These are phyloP conservation scores for Plenodomus biglobosus DNA, from an alignment of 2,329 filamentous ascomycete species.

Conservation along the genomic window DNA sequence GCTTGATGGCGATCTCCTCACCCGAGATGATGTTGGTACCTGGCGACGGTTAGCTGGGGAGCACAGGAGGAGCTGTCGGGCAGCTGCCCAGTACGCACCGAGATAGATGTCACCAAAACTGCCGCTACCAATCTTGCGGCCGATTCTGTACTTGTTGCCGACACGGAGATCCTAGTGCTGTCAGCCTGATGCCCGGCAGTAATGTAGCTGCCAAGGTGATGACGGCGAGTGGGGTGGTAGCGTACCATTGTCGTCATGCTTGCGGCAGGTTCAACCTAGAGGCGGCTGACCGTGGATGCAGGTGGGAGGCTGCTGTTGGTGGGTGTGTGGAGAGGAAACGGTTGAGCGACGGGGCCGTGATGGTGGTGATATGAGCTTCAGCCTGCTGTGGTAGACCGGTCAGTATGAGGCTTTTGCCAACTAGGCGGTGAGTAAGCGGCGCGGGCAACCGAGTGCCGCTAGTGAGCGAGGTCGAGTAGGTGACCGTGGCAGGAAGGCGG, in stretches of 20 bases:
- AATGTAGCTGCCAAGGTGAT: conserved; percentile 13
- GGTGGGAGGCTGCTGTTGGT: conserved; percentile 1
- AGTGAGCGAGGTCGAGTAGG: conserved; percentile 19
- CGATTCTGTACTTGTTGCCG: conserved; percentile 99
- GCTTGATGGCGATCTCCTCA: conserved; percentile 99
- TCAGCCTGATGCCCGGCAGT: conserved; percentile 25
- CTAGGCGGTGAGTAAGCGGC: conserved; percentile 48
- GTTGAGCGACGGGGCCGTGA: conserved; percentile 21
- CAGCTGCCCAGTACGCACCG: conserved; percentile 50
- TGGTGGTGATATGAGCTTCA: conserved; percentile 37
- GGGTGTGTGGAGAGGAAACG: conserved; percentile 19
- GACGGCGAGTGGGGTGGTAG: conserved; percentile 40
- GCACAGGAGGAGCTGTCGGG: conserved; percentile 8
- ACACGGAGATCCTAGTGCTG: conserved; percentile 84
- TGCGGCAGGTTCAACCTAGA: conserved; percentile 33
- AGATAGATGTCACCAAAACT: conserved; percentile 99
- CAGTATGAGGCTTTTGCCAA: conserved; percentile 46
- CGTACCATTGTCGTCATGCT: conserved; percentile 67
- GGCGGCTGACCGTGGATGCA: conserved; percentile 36
- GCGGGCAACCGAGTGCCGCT: conserved; percentile 29
- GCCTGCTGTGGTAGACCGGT: conserved; percentile 43
- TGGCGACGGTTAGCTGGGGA: conserved; percentile 38
- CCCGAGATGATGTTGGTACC: conserved; percentile 99
- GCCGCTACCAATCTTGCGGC: conserved; percentile 97
- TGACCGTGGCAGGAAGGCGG: conserved; percentile 15